phyloP scores from a whole-genome alignment of 2,329 filamentous ascomycete species.

The Arthroderma sp. region DNA sequence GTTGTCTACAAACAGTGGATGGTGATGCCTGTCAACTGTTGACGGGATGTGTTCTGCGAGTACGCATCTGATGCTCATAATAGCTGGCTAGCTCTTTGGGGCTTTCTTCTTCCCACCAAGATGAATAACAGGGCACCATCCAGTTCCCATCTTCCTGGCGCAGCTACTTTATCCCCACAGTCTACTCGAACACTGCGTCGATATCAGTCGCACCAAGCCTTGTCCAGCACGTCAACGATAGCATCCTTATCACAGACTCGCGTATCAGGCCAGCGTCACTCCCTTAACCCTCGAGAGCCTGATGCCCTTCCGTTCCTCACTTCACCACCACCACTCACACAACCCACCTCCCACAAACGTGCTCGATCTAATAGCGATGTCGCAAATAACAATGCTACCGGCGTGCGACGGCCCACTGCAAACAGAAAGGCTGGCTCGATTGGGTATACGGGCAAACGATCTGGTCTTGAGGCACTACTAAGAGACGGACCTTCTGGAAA shows the following conservation, averaged over 20 bases:
- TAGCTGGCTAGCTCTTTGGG: no score
- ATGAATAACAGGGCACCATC: no score
- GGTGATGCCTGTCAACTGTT: no score
- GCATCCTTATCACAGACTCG: conserved; percentile 47
- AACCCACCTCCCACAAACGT: conserved; percentile 30
- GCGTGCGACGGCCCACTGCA: conserved; percentile 14
- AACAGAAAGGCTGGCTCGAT: conserved; percentile 31
- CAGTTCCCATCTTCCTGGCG: neutral
- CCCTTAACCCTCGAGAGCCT: conserved; percentile 11
- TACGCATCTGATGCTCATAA: no score
- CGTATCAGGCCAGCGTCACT: conserved; percentile 9
- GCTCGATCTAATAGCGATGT: conserved; percentile 63
- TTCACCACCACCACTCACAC: conserved; percentile 16
- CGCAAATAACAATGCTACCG: conserved; percentile 27
- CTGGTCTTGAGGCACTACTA: conserved; percentile 57
- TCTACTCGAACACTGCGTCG: conserved; percentile 56
- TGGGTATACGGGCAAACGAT: conserved; percentile 33
- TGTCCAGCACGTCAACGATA: conserved; percentile 38
- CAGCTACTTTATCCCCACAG: conserved; percentile 42
- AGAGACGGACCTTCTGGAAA: conserved; percentile 66
- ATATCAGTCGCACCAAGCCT: conserved; percentile 60
- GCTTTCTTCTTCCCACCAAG: no score
- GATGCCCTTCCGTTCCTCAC: conserved; percentile 5
- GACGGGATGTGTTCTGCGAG: no score
- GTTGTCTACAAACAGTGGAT: no score